Evolutionary conservation across 352 stramenopile genomes (phyloP).

Genomic region (Phytophthora chlamydospora): DNA sequence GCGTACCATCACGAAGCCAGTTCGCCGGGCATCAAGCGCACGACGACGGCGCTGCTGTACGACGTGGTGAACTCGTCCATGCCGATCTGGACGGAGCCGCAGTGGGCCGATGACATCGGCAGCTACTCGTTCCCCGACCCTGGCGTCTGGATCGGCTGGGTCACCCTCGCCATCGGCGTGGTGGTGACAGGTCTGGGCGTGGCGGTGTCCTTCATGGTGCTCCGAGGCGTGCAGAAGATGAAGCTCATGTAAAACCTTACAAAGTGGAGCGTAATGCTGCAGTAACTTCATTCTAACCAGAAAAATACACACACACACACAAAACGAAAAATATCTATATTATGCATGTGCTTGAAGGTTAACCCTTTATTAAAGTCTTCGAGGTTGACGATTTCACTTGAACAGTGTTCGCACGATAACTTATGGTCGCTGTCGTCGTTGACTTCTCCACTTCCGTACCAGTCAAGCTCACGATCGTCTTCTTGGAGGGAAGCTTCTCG

Average conservation of each 20-base stretch:
- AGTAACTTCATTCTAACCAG: constrained; percentile 8
- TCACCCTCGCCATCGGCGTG: constrained; percentile 60
- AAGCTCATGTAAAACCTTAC: constrained; percentile 76
- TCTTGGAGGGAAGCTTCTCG: background rate
- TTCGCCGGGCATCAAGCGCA: constrained; percentile 69
- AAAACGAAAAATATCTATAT: constrained; percentile 16
- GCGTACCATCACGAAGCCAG: constrained; percentile 84
- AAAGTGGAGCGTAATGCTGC: background rate
- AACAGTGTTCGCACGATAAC: constrained; percentile 15
- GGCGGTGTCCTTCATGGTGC: constrained; percentile 51
- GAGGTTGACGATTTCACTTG: background rate
- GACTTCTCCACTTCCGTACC: too few species aligned
- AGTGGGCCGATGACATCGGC: constrained; percentile 68
- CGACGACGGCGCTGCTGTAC: constrained; percentile 51
- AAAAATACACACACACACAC: constrained; percentile 15
- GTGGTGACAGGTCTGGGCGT: constrained; percentile 50
- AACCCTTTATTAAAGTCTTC: background rate
- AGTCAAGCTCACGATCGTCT: background rate
- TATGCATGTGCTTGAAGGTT: constrained; percentile 10
- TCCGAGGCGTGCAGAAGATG: constrained; percentile 78
- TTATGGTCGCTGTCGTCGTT: background rate
- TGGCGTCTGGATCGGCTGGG: constrained; percentile 73
- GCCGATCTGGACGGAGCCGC: constrained; percentile 81
- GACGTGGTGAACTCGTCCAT: constrained; percentile 66
- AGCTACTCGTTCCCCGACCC: constrained; percentile 86